Evolutionary conservation across 2,329 filamentous ascomycete genomes (phyloP), one percentile per base, ranked within the genome.

Genomic region (Nannizziopsis arthrosporioides): DNA sequence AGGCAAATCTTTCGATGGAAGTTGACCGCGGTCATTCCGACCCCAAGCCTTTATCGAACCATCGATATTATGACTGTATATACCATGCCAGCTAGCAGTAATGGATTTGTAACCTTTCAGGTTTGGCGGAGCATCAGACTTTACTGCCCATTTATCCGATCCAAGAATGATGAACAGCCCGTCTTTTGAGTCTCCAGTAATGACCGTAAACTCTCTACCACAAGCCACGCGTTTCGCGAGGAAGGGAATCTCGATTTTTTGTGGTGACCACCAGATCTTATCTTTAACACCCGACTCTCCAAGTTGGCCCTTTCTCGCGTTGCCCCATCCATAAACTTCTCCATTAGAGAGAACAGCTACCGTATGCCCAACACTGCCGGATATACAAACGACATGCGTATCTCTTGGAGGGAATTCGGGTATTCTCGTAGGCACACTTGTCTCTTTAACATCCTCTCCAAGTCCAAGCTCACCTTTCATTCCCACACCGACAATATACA

Each of bases 241-340:
- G 62, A 93, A 93, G 3, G 56, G 50, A 40, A 75, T 57, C 1
- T 77, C 66, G 17, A 94, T 73, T 63, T 72, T 80, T 8, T 76
- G 70, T 4, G 87, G 87, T 12, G 59, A 59, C 66, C 76, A 73
- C 1, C 82, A 61, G 22, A 80, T 64, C 40, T 66, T 69, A 7
- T 67, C 61, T 0, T 48, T 55, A 5, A 68, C 70, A 22, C 68
- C 67, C 0, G 75, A 74, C 37, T 70, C 65, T 0, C 88, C 89
- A 1, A 94, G 68, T 62, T 98, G 90, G 0, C 85, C 85, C 61
- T 94, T 92, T 18, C 87, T 77, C 11, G 84, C 82, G 57, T 80
- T 85, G 0, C 92, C 92, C 90, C 90, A 96, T 2, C 87, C 89
- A 61, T 84, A 94, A 1, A 82, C 81, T 12, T 84, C 74, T 0